Base-by-base conservation (phyloP, 1,284 basidiomycete genomes). In the Nidula niveotomentosa region DNA sequence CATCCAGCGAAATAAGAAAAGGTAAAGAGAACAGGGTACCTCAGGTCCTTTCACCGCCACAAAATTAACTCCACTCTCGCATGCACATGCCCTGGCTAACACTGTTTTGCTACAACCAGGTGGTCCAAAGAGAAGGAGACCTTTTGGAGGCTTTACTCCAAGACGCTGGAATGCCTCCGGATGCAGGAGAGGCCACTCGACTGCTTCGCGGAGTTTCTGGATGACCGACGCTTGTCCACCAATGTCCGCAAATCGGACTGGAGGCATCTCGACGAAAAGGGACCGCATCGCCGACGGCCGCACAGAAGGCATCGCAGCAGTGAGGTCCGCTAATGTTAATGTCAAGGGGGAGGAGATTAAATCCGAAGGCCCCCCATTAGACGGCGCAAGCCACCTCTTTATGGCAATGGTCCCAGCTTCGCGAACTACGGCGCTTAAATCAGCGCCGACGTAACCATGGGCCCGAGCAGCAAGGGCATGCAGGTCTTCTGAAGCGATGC, bases 21-120 rank as follows among this genome's bases (percentile, higher is more conserved):
- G 2, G 4, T 30, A 5, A 30, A 30, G 30, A 30, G 30, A 49
- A 8, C 41, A 47, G 48, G 15, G 35, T 34, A 56, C 65, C 82
- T 99, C 97, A 0, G 96, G 94, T 0, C 97, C 97, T 70, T 98
- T 98, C 55, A 99, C 93, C n/a, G 96, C 93, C 41, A 99, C 83
- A 67, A 98, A 99, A 71, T 99, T 99, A 58, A 98, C 85, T 0
- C 94, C 95, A 60, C 93, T 94, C 70, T 98, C 96, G 35, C 88
- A 92, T 2, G 97, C 97, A 62, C 96, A 88, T 0, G 97, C 96
- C 53, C 94, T 87, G 0, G 94, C 97, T 18, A 96, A 87, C 47
- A 99, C 79, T 0, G 97, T 99, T 76, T 99, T 99, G 66, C 92
- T 94, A 67, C 97, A 99, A 8, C 97, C 96, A 0, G 97, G 97